Evolutionary conservation across 495 filamentous ascomycete species (phyloP), one percentile per base, ranked within the genome.

Genomic region (Neurospora sp.): DNA sequence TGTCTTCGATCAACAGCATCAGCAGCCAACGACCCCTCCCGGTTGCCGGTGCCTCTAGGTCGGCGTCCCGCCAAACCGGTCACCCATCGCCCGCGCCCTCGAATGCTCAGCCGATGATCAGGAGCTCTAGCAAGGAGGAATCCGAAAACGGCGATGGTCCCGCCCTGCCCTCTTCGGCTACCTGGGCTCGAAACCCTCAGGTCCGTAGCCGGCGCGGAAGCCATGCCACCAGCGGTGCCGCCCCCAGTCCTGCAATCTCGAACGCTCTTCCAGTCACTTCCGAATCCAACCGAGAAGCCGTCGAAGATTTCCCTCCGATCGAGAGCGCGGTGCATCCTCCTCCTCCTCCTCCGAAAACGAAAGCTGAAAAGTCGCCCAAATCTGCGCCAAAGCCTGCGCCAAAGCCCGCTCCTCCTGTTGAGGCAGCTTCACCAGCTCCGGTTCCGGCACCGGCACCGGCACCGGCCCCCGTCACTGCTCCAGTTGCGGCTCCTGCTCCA

Each of bases 1-100:
- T 98, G 8, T 99, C 96, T 1, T 95, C 94, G n/a, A 92, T 98
- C 84, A 98, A 98, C 77, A 92, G 92, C 37, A 87, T 93, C 20
- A 90, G 89, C 69, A 91, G 92, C 10, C 95, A 97, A 82, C 88
- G 92, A 38, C 89, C 89, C 6, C 79, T 87, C 12, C 79, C 81
- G n/a, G 76, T 78, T 77, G 74, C 80, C 71, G 75, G 86, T 74
- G 78, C 83, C 4, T 85, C 85, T 3, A 82, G 84, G n/a, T 83
- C 84, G n/a, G 80, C 82, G 6, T 83, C 88, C 40, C 82, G 86
- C 53, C 87, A 85, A 75, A 84, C 86, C 53, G 74, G 74, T 41
- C 88, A 88, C 71, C 83, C 84, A 8, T 83, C 86, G n/a, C 83
- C 85, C 10, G 81, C 82, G 42, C 83, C 85, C 5, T 81, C 89